Evolutionary conservation across 768 basidiomycete species (phyloP).

Genomic region (Austroboletus festivus): DNA sequence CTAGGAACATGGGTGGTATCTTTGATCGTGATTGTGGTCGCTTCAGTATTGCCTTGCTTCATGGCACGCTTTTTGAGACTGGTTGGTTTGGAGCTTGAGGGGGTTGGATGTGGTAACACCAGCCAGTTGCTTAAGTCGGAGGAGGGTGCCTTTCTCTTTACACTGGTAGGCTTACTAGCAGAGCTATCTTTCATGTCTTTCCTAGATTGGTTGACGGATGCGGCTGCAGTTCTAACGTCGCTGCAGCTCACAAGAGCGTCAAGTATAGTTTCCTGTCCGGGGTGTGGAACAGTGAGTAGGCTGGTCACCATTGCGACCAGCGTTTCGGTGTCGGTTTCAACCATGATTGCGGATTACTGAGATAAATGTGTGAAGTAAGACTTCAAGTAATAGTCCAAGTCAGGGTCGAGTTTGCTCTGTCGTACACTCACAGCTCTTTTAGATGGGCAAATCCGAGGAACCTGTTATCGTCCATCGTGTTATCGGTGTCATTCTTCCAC

Average conservation of each 20-base stretch:
- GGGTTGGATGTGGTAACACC: slow-evolving; percentile 12
- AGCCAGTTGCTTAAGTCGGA: slow-evolving; percentile 56
- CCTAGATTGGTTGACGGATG: slow-evolving; percentile 29
- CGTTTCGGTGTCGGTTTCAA: slow-evolving; percentile 56
- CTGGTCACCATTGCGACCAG: slow-evolving; percentile 67
- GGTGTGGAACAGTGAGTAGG: slow-evolving; percentile 38
- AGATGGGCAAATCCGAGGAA: slow-evolving; percentile 10
- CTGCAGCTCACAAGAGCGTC: slow-evolving; percentile 59
- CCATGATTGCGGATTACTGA: slow-evolving; percentile 17
- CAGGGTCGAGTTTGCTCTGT: not conserved
- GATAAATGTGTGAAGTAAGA: not conserved
- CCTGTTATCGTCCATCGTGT: not conserved
- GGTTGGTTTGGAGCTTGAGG: slow-evolving; percentile 14
- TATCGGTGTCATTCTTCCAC: not conserved
- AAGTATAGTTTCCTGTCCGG: slow-evolving; percentile 45
- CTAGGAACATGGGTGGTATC: slow-evolving; percentile 12
- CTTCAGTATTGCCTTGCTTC: slow-evolving; percentile 4
- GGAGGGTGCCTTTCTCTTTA: slow-evolving; percentile 50
- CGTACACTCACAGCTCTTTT: not conserved
- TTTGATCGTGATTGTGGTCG: slow-evolving; percentile 10
- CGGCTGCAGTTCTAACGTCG: slow-evolving; percentile 51
- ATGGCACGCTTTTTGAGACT: slow-evolving; percentile 16
- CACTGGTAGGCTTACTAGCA: slow-evolving; percentile 6
- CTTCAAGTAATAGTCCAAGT: too few relatives aligned
- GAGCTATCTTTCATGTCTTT: slow-evolving; percentile 11